Base-by-base conservation (phyloP, 1,284 basidiomycete genomes). In the Tetrapyrgos nigripes region DNA sequence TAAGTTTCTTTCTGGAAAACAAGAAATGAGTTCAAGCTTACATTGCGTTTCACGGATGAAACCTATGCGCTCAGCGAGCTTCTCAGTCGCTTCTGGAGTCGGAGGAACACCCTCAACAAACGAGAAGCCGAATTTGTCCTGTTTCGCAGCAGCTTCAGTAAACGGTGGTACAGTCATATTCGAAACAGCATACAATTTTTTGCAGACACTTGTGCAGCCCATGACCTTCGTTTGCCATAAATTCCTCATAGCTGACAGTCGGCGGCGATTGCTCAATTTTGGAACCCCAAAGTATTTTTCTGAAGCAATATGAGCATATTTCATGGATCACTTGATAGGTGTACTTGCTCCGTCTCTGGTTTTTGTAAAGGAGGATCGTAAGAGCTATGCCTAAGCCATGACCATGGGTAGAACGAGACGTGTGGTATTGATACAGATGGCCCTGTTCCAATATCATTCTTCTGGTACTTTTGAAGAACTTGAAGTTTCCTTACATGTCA, bases 41-140 rank as follows among this genome's bases (percentile, higher is more conserved):
- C 96, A 98, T 70, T 98, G 96, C 0, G 97, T 98, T 72, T 97
- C 89, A 47, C 96, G 86, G 58, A 98, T 96, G 69, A 93, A 94
- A 1, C 88, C 89, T 65, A 98, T 96, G 19, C 91, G 83, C 49
- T 84, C 75, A 1, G 89, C 83, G 0, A 98, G 79, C 56, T 83
- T 79, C 70, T 98, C 93, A 0, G 97, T 99, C 1, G 89, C 93
- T 69, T 94, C 89, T 1, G 92, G 83, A 0, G 90, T 94, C 0
- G 83, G 73, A 2, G 96, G 94, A 3, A 97, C 92, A 11, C 88
- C 93, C 8, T 86, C 79, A 4, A 98, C 83, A 64, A 98, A 93
- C 56, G 90, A 94, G 73, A 98, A 96, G 0, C 97, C 97, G 69
- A 91, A 97, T 40, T 80, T 80, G 63, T 94, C 83, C 93, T 96